phyloP scores from a whole-genome alignment of 768 basidiomycete species.

The Harrya chromipes region DNA sequence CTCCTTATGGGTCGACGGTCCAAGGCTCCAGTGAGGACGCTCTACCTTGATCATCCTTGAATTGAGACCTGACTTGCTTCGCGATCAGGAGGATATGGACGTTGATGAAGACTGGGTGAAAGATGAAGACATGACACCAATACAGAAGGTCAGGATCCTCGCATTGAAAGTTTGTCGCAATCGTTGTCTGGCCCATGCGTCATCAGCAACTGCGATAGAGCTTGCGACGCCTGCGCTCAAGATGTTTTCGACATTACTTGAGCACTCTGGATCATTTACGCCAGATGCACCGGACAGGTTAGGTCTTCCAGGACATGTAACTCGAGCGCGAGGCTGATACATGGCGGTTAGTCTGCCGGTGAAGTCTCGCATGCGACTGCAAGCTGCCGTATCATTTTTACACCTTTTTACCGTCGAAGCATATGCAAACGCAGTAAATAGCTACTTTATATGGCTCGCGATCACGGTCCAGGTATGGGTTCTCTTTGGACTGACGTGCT shows the following conservation, averaged over 20 bases:
- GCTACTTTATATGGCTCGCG: slow-evolving; percentile 66
- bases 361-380: slow-evolving; percentile 76
- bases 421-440: slow-evolving; percentile 56
- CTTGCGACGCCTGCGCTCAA: slow-evolving; percentile 74
- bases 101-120: slow-evolving; percentile 73
- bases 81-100: slow-evolving; percentile 49
- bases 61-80: background rate
- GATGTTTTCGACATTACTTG: slow-evolving; percentile 70
- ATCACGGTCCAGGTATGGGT: slow-evolving; percentile 69
- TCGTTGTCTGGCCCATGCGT: slow-evolving; percentile 68
- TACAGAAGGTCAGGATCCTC: slow-evolving; percentile 67
- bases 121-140: slow-evolving; percentile 55
- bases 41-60: background rate
- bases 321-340: slow-evolving; percentile 11
- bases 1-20: slow-evolving; percentile 59
- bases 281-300: slow-evolving; percentile 54
- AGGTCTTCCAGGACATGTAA: slow-evolving; percentile 13
- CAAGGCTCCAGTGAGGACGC: slow-evolving; percentile 42
- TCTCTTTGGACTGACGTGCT: background rate
- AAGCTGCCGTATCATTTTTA: slow-evolving; percentile 76
- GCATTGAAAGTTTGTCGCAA: slow-evolving; percentile 81
- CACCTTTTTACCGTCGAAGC: slow-evolving; percentile 63
- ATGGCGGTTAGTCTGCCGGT: slow-evolving; percentile 47
- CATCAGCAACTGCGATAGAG: slow-evolving; percentile 55
- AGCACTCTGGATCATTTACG: slow-evolving; percentile 62